Evolutionary conservation across 169 alveolate species (phyloP).

Genomic region (Eimeria praecox): DNA sequence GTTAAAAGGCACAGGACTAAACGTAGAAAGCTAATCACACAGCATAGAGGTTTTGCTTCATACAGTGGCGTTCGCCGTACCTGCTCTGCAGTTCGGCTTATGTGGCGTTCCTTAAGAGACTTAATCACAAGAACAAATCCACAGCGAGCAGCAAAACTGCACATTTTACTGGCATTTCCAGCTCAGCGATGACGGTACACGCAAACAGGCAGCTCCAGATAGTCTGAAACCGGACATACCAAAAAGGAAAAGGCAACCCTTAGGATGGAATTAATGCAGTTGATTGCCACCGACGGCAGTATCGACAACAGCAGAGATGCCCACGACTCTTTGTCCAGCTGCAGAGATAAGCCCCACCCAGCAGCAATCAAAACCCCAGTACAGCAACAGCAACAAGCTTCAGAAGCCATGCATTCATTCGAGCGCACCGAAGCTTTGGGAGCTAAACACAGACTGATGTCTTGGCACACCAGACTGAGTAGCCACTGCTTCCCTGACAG

Average conservation of each 20-base stretch:
- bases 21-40: not conserved
- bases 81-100: constrained; percentile 68
- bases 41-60: not conserved
- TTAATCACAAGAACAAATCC: constrained; percentile 28
- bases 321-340: constrained; percentile 67
- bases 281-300: constrained; percentile 60
- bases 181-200: not conserved
- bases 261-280: constrained; percentile 35
- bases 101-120: constrained; percentile 73
- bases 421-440: not conserved
- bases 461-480: not conserved
- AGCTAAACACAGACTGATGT: not conserved
- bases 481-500: not conserved
- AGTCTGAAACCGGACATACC: constrained; percentile 29
- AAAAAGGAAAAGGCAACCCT: constrained; percentile 45
- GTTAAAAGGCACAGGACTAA: not conserved
- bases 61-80: constrained; percentile 20
- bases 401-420: not conserved
- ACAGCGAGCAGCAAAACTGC: not conserved
- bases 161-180: not conserved
- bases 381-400: not conserved
- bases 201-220: not conserved
- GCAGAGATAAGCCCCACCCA: not conserved
- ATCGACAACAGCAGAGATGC: constrained; percentile 34
- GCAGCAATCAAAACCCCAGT: not conserved